Conservation (phyloP, 805 yeast genomes). For the Lipomyces sp. region DNA sequence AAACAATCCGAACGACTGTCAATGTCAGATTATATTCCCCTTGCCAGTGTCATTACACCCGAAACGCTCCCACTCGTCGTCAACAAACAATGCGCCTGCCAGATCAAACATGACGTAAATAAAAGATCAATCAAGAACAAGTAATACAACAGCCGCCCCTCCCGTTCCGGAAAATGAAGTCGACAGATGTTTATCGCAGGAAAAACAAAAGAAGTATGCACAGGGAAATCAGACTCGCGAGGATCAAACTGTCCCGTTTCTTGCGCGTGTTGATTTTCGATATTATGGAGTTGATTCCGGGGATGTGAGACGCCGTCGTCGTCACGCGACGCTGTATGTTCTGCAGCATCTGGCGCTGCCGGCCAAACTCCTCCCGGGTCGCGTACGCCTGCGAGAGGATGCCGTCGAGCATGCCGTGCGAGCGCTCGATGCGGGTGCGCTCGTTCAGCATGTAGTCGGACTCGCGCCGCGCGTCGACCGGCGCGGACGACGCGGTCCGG, state of each 20-base stretch:
- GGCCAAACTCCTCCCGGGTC: slow-evolving; percentile 77
- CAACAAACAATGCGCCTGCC: no score
- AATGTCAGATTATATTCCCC: no score
- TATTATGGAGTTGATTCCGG: slow-evolving; percentile 76
- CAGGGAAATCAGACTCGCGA: slow-evolving; percentile 66
- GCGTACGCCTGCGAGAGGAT: slow-evolving; percentile 81
- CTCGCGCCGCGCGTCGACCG: slow-evolving; percentile 39
- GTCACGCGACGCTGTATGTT: slow-evolving; percentile 63
- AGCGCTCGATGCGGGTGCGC: slow-evolving; percentile 63
- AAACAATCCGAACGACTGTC: no score
- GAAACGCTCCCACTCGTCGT: no score
- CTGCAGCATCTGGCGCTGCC: slow-evolving; percentile 64
- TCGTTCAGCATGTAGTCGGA: slow-evolving; percentile 79
- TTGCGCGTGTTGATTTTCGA: slow-evolving; percentile 82
- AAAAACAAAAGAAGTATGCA: slow-evolving; percentile 52
- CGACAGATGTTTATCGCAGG: slow-evolving; percentile 10
- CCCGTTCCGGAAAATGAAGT: no score
- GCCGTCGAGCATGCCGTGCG: slow-evolving; percentile 73
- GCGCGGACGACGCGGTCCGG: slow-evolving; percentile 41
- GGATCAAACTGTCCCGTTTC: slow-evolving; percentile 80
- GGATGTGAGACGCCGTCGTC: slow-evolving; percentile 62
- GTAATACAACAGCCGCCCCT: no score
- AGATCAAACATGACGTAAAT: no score
- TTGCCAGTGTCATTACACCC: no score
- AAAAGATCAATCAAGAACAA: no score